Evolutionary conservation across 1,284 basidiomycete genomes (phyloP).

Genomic region (Golubevia pallescens): DNA sequence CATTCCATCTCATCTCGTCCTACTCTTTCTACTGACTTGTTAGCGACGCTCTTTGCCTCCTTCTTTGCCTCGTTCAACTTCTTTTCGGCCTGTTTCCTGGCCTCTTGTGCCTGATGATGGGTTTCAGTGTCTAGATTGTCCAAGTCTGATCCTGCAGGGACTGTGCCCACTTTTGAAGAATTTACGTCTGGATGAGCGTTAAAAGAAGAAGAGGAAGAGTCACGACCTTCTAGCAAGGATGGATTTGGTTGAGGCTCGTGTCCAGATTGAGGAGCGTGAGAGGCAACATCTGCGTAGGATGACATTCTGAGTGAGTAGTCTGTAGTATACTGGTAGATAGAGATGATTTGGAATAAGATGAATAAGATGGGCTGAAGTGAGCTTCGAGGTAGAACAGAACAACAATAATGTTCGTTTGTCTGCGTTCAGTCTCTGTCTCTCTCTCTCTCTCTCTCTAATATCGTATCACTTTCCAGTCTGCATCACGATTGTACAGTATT

Average conservation of each 20-base stretch:
- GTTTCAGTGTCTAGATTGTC: conserved; percentile 46
- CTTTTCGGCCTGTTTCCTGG: conserved; percentile 23
- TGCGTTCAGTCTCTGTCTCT: too few relatives aligned
- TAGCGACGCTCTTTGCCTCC: conserved; percentile 12
- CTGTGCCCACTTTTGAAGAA: conserved; percentile 21
- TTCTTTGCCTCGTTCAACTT: conserved; percentile 26
- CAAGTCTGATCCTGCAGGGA: conserved; percentile 31
- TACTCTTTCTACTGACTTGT: neutral
- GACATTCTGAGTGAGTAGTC: too few relatives aligned
- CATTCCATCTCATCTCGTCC: neutral
- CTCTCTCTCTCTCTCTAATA: too few relatives aligned
- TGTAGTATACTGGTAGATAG: too few relatives aligned
- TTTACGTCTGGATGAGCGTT: conserved; percentile 5
- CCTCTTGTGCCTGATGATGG: conserved; percentile 29
- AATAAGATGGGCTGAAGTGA: too few relatives aligned
- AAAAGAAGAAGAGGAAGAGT: too few relatives aligned
- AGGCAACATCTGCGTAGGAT: conserved; percentile 38
- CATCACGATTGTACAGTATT: too few relatives aligned
- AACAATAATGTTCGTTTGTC: too few relatives aligned
- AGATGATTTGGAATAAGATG: too few relatives aligned
- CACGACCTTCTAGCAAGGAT: conserved; percentile 27
- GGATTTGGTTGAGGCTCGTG: conserved; percentile 38
- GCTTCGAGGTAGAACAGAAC: too few relatives aligned
- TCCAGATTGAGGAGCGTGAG: conserved; percentile 33
- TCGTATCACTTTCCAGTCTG: too few relatives aligned